Percentiles rank a stretch among this genome's conserved stretches.
Conservation (phyloP, 495 filamentous ascomycete species). For the Neurospora intermedia region DNA sequence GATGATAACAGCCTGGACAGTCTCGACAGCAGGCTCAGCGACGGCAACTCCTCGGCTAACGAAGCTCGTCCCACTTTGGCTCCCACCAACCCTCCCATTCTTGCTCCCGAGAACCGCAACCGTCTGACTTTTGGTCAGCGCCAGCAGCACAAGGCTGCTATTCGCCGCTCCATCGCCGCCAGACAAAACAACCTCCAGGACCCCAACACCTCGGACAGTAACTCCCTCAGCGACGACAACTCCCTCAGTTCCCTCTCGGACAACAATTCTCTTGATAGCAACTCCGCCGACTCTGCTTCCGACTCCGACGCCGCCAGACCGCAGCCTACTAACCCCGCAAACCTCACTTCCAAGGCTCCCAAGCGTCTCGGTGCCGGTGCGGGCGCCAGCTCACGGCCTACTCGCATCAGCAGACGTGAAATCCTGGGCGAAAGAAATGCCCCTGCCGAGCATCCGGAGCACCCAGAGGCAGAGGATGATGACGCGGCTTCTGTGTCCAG, state of each 20-base stretch:
- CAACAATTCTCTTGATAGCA: background rate
- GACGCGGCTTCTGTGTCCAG: background rate
- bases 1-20: background rate
- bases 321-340: background rate
- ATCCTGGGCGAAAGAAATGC: background rate
- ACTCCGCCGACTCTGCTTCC: background rate
- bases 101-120: background rate
- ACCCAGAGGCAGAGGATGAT: background rate
- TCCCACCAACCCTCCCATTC: background rate
- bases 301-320: background rate
- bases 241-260: background rate
- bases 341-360: background rate
- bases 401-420: background rate
- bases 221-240: background rate
- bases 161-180: background rate
- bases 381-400: background rate
- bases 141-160: background rate
- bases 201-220: background rate
- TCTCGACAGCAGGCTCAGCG: background rate
- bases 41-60: background rate
- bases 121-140: background rate
- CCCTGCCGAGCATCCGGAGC: background rate
- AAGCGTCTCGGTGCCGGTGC: background rate
- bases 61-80: background rate
- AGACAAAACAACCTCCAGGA: background rate